phyloP scores from a whole-genome alignment of 148 eudicot genomes.

The Rhododendron williamsianum region DNA sequence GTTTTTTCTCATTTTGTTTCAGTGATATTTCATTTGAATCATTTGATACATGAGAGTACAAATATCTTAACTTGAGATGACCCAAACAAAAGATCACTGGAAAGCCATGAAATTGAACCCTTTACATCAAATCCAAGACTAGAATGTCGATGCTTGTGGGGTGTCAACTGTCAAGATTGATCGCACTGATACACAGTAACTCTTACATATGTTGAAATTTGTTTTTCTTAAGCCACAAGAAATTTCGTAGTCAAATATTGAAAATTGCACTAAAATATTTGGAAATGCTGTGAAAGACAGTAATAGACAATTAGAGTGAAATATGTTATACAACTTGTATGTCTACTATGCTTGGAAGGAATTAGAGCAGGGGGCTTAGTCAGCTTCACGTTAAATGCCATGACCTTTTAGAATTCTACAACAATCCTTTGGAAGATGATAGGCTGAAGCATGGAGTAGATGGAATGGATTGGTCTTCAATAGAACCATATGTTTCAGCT shows the following conservation, averaged over 20 bases:
- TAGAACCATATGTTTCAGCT: not conserved
- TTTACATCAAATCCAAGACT: not conserved
- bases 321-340: not conserved
- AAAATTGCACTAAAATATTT: not conserved
- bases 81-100: not conserved
- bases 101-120: not conserved
- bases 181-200: not conserved
- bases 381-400: not conserved
- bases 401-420: not conserved
- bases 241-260: not conserved
- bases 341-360: not conserved
- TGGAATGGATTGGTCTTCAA: not conserved
- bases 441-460: not conserved
- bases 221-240: not conserved
- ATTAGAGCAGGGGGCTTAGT: not conserved
- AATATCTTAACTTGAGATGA: not conserved
- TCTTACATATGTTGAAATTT: not conserved
- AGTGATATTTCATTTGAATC: not conserved
- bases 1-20: not conserved
- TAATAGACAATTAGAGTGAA: not conserved
- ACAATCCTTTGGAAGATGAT: not conserved
- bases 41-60: not conserved
- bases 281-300: not conserved
- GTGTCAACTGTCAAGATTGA: not conserved
- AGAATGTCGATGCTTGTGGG: not conserved